Conservation (phyloP, 164 flowering plant species). For the Liriodendron chinense region DNA sequence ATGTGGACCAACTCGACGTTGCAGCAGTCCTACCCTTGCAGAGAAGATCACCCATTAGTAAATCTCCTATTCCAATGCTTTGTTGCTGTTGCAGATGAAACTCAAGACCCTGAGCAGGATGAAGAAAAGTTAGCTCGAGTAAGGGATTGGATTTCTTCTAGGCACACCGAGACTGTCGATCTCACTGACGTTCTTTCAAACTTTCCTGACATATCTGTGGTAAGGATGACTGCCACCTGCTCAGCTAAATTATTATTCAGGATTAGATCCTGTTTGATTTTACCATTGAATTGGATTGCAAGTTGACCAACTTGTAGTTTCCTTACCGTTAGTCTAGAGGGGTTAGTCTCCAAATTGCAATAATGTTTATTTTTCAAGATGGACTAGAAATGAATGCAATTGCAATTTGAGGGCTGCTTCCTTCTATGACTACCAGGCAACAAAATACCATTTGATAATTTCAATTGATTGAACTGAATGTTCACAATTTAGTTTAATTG, state of each 20-base stretch:
- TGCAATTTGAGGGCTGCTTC: too few relatives aligned
- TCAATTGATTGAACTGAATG: too few relatives aligned
- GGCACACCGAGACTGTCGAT: conserved; percentile 54
- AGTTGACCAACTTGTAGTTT: too few relatives aligned
- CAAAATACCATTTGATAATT: too few relatives aligned
- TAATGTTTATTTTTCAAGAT: not conserved
- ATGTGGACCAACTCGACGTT: too few relatives aligned
- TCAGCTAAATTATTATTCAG: not conserved
- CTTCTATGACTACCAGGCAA: too few relatives aligned
- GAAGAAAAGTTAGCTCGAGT: conserved; percentile 58
- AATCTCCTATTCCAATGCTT: not conserved
- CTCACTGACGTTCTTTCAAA: conserved; percentile 73
- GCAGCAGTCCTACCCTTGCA: not conserved
- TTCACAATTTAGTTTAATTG: not conserved
- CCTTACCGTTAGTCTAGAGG: too few relatives aligned
- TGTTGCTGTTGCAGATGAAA: conserved; percentile 47
- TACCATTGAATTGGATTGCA: not conserved
- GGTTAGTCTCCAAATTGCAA: not conserved
- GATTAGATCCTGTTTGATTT: not conserved
- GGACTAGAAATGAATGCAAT: not conserved
- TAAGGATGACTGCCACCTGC: conserved; percentile 21
- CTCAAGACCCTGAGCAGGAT: conserved; percentile 76
- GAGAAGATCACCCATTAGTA: not conserved
- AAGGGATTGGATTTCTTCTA: conserved; percentile 67
- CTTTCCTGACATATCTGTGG: conserved; percentile 84